These are phyloP conservation scores for Cenchrus purpureus DNA, from an alignment of 176 grass and related monocot species.

Conservation along the genomic window DNA sequence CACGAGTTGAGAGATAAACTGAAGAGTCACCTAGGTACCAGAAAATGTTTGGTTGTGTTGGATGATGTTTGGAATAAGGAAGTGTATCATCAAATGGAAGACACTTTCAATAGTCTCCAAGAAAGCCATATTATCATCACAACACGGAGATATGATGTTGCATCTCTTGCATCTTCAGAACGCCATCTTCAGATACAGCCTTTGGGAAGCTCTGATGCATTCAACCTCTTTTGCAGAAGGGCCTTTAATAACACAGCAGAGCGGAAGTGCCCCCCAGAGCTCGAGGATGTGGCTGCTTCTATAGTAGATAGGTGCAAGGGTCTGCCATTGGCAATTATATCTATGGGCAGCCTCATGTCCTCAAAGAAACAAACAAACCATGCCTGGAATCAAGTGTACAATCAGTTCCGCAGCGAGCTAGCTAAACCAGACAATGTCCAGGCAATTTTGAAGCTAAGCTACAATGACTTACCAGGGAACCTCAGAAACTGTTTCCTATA, in stretches of 20 bases:
- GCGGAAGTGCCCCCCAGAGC: background rate
- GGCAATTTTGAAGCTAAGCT: slow-evolving; percentile 22
- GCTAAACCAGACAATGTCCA: slow-evolving; percentile 1
- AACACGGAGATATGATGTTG: background rate
- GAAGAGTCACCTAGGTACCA: background rate
- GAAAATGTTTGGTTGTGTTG: slow-evolving; percentile 49
- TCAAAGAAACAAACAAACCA: background rate
- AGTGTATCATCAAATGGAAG: background rate
- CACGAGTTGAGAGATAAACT: background rate
- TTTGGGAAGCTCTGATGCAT: background rate
- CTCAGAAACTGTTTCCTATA: slow-evolving; percentile 60
- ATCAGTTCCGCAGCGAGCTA: background rate
- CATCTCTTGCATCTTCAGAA: background rate
- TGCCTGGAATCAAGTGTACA: slow-evolving; percentile 20
- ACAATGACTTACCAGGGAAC: slow-evolving; percentile 18
- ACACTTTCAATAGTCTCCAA: background rate
- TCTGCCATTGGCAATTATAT: slow-evolving; percentile 16
- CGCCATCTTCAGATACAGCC: slow-evolving; percentile 10
- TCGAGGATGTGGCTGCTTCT: background rate
- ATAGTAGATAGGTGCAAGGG: background rate
- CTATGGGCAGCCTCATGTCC: slow-evolving; percentile 31
- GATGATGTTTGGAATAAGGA: slow-evolving; percentile 25
- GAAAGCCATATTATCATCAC: background rate
- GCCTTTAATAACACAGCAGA: background rate
- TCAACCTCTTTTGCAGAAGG: background rate